Conservation (phyloP, 2,329 filamentous ascomycete species). For the Metarhizium rileyi region DNA sequence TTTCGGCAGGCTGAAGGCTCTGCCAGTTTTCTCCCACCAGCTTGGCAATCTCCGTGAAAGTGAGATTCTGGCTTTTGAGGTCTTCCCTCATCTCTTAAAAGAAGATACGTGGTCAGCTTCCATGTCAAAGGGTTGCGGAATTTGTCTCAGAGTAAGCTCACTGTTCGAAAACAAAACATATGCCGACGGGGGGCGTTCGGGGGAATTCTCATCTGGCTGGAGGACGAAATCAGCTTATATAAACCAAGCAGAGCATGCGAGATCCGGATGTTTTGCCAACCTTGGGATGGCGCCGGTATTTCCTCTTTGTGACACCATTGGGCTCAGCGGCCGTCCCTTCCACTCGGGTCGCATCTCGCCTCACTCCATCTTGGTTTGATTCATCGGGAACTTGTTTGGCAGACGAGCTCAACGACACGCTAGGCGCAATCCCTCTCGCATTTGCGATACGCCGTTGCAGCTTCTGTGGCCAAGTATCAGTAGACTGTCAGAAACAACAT, state of each 20-base stretch:
- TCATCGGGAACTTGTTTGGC: slow-evolving; percentile 44
- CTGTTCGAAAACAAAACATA: slow-evolving; percentile 83
- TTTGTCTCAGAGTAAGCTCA: slow-evolving; percentile 31
- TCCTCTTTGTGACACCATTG: slow-evolving; percentile 50
- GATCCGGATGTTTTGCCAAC: slow-evolving; percentile 25
- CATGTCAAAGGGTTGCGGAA: neutral
- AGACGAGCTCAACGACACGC: slow-evolving; percentile 39
- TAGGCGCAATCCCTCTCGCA: slow-evolving; percentile 51
- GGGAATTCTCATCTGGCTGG: slow-evolving; percentile 68
- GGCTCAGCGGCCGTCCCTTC: slow-evolving; percentile 36
- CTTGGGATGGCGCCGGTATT: slow-evolving; percentile 71
- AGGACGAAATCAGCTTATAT: neutral
- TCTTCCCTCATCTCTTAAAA: slow-evolving; percentile 64
- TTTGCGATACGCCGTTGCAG: slow-evolving; percentile 77
- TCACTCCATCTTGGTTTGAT: slow-evolving; percentile 42
- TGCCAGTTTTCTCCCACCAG: slow-evolving; percentile 78
- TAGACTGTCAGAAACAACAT: slow-evolving; percentile 3
- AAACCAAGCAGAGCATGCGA: neutral
- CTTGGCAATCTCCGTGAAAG: slow-evolving; percentile 77
- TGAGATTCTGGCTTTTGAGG: slow-evolving; percentile 64
- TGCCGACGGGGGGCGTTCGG: slow-evolving; percentile 69
- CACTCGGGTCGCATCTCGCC: slow-evolving; percentile 36
- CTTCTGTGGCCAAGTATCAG: slow-evolving; percentile 44
- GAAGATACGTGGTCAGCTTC: slow-evolving; percentile 1
- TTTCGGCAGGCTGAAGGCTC: slow-evolving; percentile 53